A percentile compares a stretch with the other conserved stretches of the same genome.
phyloP scores from a whole-genome alignment of 2,329 filamentous ascomycete species.

The Xylaria sp. region DNA sequence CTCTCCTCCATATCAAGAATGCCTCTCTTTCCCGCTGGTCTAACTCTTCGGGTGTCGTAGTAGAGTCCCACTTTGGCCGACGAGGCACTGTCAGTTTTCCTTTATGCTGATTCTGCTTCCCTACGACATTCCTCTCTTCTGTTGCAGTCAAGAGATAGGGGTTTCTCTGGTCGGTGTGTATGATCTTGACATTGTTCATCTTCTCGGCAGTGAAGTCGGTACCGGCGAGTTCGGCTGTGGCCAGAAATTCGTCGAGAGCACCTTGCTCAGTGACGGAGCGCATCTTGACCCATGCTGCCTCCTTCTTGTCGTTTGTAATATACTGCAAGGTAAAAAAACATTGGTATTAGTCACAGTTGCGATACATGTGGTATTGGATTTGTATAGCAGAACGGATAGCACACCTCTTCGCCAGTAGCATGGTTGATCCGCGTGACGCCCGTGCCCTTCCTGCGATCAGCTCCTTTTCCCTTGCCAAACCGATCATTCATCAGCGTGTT shows the following conservation, averaged over 20 bases:
- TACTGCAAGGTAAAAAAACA: slow-evolving; percentile 60
- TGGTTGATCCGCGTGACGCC: slow-evolving; percentile 73
- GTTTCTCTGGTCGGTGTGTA: slow-evolving; percentile 95
- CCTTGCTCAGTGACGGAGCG: slow-evolving; percentile 97
- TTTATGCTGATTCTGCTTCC: slow-evolving; percentile 84
- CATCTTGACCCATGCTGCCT: slow-evolving; percentile 99
- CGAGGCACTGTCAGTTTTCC: slow-evolving; percentile 84
- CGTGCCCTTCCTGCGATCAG: slow-evolving; percentile 73
- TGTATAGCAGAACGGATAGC: slow-evolving; percentile 12
- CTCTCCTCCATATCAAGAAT: slow-evolving; percentile 86
- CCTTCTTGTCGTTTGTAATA: slow-evolving; percentile 86
- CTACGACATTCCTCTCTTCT: slow-evolving; percentile 78
- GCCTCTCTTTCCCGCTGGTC: slow-evolving; percentile 79
- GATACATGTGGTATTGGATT: neutral
- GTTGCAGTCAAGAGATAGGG: slow-evolving; percentile 85
- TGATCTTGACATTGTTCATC: slow-evolving; percentile 98
- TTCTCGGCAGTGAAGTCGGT: slow-evolving; percentile 99
- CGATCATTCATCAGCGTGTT: slow-evolving; percentile 99
- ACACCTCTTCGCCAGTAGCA: slow-evolving; percentile 75
- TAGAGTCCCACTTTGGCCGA: slow-evolving; percentile 85
- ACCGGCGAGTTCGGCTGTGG: slow-evolving; percentile 93
- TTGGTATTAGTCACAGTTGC: slow-evolving; percentile 3
- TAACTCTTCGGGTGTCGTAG: slow-evolving; percentile 82
- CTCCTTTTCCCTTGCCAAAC: slow-evolving; percentile 90
- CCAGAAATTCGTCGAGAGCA: slow-evolving; percentile 94